Conservation (phyloP, 352 stramenopile species). For the Pythium phragmitis region DNA sequence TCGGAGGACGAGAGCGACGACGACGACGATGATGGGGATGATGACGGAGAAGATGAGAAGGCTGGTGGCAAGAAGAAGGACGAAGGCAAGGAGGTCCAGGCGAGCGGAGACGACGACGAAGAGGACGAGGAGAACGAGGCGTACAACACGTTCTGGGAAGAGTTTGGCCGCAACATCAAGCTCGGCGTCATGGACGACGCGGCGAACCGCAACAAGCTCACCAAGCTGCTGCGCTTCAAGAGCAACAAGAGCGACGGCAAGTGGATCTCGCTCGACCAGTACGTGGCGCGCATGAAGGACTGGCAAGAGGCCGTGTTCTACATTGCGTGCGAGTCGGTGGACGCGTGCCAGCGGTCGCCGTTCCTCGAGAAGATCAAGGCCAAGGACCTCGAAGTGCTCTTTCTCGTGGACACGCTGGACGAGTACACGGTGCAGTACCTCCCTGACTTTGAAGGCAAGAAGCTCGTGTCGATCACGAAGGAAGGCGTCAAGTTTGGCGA, state of each 20-base stretch:
- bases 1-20: constrained; percentile 88
- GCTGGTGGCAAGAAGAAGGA: constrained; percentile 48
- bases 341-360: constrained; percentile 92
- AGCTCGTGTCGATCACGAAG: constrained; percentile 96
- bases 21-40: constrained; percentile 57
- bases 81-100: constrained; percentile 78
- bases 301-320: constrained; percentile 99
- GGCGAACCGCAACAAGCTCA: constrained; percentile 92
- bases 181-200: constrained; percentile 98
- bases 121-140: constrained; percentile 70
- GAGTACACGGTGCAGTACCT: constrained; percentile 97
- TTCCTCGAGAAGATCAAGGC: constrained; percentile 97
- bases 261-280: constrained; percentile 94
- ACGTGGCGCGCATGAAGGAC: constrained; percentile 97
- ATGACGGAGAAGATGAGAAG: constrained; percentile 29
- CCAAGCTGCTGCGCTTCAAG: constrained; percentile 98
- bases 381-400: constrained; percentile 98
- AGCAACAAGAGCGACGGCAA: constrained; percentile 91
- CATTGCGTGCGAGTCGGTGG: constrained; percentile 93
- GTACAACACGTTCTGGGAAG: constrained; percentile 99
- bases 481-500: constrained; percentile 99
- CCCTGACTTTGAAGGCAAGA: constrained; percentile 94
- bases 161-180: constrained; percentile 99
- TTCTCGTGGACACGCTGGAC: constrained; percentile 98
- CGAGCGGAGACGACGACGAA: constrained; percentile 44